phyloP scores from a whole-genome alignment of 345 rosid genomes.

The Ricinus communis region DNA sequence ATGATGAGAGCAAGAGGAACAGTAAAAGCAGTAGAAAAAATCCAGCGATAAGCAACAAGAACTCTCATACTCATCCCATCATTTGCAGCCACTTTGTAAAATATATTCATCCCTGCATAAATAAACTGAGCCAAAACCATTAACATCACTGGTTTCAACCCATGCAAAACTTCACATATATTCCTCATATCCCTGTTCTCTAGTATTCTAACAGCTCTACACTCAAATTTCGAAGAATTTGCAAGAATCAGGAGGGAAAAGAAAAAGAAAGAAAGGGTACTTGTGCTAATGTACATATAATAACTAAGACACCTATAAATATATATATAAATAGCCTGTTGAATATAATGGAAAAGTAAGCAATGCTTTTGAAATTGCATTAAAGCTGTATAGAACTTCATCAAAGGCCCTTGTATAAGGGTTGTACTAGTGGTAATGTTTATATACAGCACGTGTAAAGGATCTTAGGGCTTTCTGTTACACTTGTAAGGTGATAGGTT shows the following conservation, averaged over 20 bases:
- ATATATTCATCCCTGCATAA: conserved; percentile 8
- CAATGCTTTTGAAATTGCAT: not conserved
- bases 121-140: conserved; percentile 16
- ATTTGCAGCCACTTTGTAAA: conserved; percentile 12
- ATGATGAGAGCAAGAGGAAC: conserved; percentile 20
- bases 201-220: no score
- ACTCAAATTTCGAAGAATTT: no score
- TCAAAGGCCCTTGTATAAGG: not conserved
- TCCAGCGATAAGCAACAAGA: conserved; percentile 17
- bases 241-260: not conserved
- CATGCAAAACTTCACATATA: conserved; percentile 1
- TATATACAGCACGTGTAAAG: conserved; percentile 8
- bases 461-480: not conserved
- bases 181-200: not conserved
- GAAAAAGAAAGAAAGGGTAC: no score
- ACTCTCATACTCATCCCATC: conserved; percentile 22
- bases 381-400: not conserved
- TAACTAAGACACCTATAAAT: no score
- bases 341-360: not conserved
- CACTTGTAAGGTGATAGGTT: not conserved
- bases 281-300: not conserved
- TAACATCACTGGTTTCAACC: conserved; percentile 4
- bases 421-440: not conserved
- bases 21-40: conserved; percentile 14
- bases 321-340: no score